These are phyloP conservation scores for Akanthomyces muscarius DNA, from an alignment of 2,329 filamentous ascomycete genomes.

Conservation along the genomic window DNA sequence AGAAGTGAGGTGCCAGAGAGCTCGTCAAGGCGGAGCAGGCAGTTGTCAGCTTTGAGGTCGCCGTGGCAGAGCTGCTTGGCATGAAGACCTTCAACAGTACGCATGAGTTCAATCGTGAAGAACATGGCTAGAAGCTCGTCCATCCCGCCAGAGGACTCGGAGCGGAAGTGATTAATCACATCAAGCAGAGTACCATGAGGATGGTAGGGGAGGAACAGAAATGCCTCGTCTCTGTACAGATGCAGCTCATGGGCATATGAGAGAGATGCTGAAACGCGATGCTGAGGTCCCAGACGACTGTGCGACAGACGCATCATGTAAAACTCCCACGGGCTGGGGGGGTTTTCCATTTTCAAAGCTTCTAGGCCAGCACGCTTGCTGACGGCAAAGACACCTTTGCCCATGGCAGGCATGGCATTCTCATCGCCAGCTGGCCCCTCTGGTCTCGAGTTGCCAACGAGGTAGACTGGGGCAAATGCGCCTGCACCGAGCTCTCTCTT, in stretches of 20 bases:
- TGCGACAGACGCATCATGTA: constrained; percentile 87
- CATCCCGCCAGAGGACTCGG: constrained; percentile 69
- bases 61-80: constrained; percentile 77
- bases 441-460: constrained; percentile 69
- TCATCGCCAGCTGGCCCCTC: constrained; percentile 43
- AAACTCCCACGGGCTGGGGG: constrained; percentile 90
- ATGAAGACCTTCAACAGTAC: constrained; percentile 85
- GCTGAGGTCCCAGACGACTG: constrained; percentile 64
- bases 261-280: constrained; percentile 72
- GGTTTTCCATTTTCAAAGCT: constrained; percentile 91
- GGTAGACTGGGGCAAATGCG: constrained; percentile 92
- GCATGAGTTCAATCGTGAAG: constrained; percentile 85
- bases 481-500: constrained; percentile 86
- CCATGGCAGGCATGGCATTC: constrained; percentile 49
- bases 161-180: constrained; percentile 80
- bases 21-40: constrained; percentile 75
- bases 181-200: constrained; percentile 92
- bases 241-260: constrained; percentile 87
- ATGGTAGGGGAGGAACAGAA: constrained; percentile 81
- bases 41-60: constrained; percentile 94
- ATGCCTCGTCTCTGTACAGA: constrained; percentile 84
- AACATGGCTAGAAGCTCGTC: constrained; percentile 94
- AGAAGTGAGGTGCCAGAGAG: constrained; percentile 42
- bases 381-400: constrained; percentile 57
- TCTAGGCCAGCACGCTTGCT: constrained; percentile 61